Evolutionary conservation across 2,329 filamentous ascomycete species (phyloP).

Genomic region (Thielaviopsis populi): DNA sequence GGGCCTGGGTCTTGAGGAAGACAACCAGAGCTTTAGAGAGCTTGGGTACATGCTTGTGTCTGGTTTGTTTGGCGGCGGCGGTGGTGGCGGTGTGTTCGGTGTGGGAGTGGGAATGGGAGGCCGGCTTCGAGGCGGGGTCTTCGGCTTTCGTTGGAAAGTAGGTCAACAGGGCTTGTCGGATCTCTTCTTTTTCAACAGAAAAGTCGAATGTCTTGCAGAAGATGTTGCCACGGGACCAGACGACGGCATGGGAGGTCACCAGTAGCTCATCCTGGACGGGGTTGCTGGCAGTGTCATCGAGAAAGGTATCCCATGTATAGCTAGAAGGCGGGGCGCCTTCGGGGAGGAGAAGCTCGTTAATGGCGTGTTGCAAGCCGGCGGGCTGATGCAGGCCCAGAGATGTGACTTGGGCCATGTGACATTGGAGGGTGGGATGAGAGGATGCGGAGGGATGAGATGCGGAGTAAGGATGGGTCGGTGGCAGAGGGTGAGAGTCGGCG

Average conservation of each 20-base stretch:
- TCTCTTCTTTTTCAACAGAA: constrained; percentile 68
- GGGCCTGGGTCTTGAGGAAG: constrained; percentile 80
- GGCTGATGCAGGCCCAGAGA: constrained; percentile 87
- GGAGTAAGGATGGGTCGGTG: neutral
- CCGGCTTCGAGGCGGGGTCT: neutral
- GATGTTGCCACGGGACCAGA: constrained; percentile 78
- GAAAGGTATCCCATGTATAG: constrained; percentile 60
- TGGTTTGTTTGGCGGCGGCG: constrained; percentile 5
- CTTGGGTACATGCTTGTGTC: neutral
- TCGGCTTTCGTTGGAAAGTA: constrained; percentile 43
- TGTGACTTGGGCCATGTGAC: constrained; percentile 71
- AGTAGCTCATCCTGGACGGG: constrained; percentile 57
- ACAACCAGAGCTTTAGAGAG: constrained; percentile 59
- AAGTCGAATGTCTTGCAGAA: constrained; percentile 79
- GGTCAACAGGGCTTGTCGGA: constrained; percentile 75
- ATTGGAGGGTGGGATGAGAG: neutral
- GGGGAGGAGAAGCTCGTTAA: constrained; percentile 64
- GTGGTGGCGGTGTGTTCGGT: too few relatives aligned
- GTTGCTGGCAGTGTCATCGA: constrained; percentile 18
- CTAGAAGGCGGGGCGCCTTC: constrained; percentile 46
- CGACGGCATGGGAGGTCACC: constrained; percentile 56
- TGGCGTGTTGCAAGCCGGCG: constrained; percentile 64
- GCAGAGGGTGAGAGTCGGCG: neutral
- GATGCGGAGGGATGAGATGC: neutral
- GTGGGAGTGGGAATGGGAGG: too few relatives aligned